phyloP scores from a whole-genome alignment of 495 filamentous ascomycete genomes.

The Annulohypoxylon nitens region DNA sequence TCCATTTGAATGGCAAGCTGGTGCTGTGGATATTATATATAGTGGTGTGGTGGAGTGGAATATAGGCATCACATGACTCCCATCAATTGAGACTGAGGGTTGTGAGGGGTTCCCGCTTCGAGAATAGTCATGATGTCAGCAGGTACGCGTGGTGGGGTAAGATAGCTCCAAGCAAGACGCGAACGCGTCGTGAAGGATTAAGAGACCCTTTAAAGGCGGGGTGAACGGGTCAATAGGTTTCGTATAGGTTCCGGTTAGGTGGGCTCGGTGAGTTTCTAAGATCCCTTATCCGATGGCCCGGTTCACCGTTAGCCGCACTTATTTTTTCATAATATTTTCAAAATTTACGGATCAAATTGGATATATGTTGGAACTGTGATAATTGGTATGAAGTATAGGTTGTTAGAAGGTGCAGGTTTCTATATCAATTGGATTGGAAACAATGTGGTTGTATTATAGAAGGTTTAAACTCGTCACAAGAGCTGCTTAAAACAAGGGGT shows the following conservation, averaged over 20 bases:
- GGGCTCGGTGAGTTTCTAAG: slow-evolving; percentile 6
- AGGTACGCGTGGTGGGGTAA: slow-evolving; percentile 14
- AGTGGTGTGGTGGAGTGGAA: neutral
- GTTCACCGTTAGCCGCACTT: neutral
- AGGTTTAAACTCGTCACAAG: slow-evolving; percentile 29
- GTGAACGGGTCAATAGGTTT: slow-evolving; percentile 8
- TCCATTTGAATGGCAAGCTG: slow-evolving; percentile 1
- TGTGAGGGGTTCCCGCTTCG: neutral
- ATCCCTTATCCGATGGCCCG: neutral
- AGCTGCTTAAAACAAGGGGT: slow-evolving; percentile 23
- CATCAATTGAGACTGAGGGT: neutral
- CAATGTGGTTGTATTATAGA: slow-evolving; percentile 1
- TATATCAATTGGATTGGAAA: neutral
- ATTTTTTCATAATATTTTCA: neutral
- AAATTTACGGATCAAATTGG: neutral
- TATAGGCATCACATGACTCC: neutral
- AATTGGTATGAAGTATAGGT: neutral
- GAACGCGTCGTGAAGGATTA: slow-evolving; percentile 15
- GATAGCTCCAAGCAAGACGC: neutral
- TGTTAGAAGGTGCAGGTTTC: neutral
- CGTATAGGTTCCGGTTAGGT: neutral
- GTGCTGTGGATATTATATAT: slow-evolving; percentile 1
- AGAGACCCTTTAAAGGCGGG: slow-evolving; percentile 17
- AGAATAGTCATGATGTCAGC: slow-evolving; percentile 10
- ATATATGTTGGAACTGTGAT: neutral